Percentiles rank a stretch among this genome's conserved stretches.
Evolutionary conservation across 805 yeast genomes (phyloP).

Genomic region (Dipodascus albidus): DNA sequence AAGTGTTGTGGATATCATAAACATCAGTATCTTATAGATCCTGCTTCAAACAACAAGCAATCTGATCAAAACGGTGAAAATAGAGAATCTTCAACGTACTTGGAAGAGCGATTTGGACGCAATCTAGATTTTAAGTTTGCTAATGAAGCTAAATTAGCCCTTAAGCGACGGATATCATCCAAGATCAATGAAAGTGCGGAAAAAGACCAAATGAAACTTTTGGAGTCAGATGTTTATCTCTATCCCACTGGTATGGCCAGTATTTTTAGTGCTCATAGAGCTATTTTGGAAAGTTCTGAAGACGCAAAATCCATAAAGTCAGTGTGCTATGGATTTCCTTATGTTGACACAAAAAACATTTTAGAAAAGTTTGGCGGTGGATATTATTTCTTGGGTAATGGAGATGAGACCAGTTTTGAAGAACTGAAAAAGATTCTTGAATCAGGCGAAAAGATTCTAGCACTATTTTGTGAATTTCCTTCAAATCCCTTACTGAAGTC

Average conservation of each 20-base stretch:
- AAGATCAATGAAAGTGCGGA: constrained; percentile 36
- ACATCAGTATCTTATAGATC: constrained; percentile 3
- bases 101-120: constrained; percentile 88
- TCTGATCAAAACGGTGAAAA: constrained; percentile 9
- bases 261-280: constrained; percentile 67
- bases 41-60: background rate
- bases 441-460: constrained; percentile 55
- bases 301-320: constrained; percentile 36
- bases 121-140: constrained; percentile 71
- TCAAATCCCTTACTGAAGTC: constrained; percentile 86
- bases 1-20: constrained; percentile 5
- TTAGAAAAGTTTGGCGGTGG: constrained; percentile 89
- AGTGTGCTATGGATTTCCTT: constrained; percentile 93
- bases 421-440: constrained; percentile 53
- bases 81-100: constrained; percentile 48
- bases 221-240: constrained; percentile 60
- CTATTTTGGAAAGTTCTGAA: constrained; percentile 16
- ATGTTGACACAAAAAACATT: constrained; percentile 82
- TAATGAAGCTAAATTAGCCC: constrained; percentile 60
- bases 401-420: constrained; percentile 54
- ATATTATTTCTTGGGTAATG: constrained; percentile 72
- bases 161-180: constrained; percentile 65
- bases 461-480: constrained; percentile 87
- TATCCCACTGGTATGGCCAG: constrained; percentile 92
- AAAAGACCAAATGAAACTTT: constrained; percentile 21